Evolutionary conservation across 805 yeast genomes (phyloP), one percentile per base, ranked within the genome.

Genomic region (Cyberlindnera euphorbiae): DNA sequence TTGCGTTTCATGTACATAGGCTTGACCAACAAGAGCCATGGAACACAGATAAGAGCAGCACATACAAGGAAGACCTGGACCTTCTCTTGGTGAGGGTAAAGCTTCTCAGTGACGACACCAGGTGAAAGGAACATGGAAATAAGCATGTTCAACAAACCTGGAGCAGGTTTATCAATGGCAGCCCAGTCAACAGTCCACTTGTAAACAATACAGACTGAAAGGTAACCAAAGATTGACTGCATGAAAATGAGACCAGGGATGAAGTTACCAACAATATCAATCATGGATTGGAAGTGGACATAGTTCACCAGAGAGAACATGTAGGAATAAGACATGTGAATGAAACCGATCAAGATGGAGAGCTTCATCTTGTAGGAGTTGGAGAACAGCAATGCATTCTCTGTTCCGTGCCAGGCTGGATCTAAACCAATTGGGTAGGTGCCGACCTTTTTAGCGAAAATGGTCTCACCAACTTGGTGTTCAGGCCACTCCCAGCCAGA

Each of bases 331-430:
- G 89, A 66, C 99, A 93, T 93, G 64, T 93, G 99, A 31, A 74
- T 62, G 62, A 82, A 90, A 4, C 99, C 99, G 89, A 93, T 82
- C 48, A 93, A 69, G 39, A 93, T 82, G 2, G 97, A 88, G 43
- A 93, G 69, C 62, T 93, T 93, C 99, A 93, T 93, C 70, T 93
- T 93, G 67, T 86, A 93, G 3, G 97, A 89, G 66, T 93, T 93
- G 33, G 95, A 76, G 64, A 93, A 93, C 40, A 94, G 63, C 52
- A 93, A 70, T 34, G 81, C 79, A 64, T 93, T 93, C 50, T 93
- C 98, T 27, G 97, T 74, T 13, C 97, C 96, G 61, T 93, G 99
- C 99, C 99, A 93, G 9, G 82, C 84, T 46, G 82, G 84, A 63
- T 93, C 99, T 35, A 93, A 63, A 35, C 99, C 99, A 56, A 93